Evolutionary conservation across 2,329 filamentous ascomycete species (phyloP).

Genomic region (Cordyceps pruinosa): DNA sequence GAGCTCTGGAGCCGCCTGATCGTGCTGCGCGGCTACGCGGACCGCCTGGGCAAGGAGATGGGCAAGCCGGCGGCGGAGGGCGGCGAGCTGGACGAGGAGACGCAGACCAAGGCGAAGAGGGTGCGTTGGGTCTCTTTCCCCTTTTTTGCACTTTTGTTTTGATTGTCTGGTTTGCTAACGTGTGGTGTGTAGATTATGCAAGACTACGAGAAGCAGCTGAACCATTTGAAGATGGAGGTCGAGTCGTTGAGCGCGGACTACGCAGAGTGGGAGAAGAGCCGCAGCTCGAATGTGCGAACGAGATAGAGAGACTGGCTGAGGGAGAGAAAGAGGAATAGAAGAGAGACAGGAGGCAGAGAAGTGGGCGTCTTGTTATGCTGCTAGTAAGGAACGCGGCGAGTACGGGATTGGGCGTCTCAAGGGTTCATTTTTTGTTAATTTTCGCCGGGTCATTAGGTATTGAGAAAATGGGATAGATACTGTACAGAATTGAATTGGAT

Average conservation of each 20-base stretch:
- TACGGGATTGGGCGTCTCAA: constrained; percentile 4
- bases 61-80: constrained; percentile 56
- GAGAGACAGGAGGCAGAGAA: not conserved
- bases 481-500: not conserved
- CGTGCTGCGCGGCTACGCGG: constrained; percentile 64
- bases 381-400: not conserved
- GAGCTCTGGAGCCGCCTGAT: constrained; percentile 82
- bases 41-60: constrained; percentile 65
- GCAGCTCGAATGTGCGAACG: constrained; percentile 32
- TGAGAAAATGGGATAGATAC: constrained; percentile 3
- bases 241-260: constrained; percentile 55
- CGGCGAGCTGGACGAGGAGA: constrained; percentile 59
- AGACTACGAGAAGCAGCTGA: constrained; percentile 74
- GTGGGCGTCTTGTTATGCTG: not conserved
- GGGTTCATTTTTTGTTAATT: not conserved
- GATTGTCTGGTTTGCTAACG: not conserved
- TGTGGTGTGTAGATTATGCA: constrained; percentile 55
- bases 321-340: not conserved
- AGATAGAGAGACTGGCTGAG: constrained; percentile 10
- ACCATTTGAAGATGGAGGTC: constrained; percentile 66
- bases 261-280: constrained; percentile 47
- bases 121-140: constrained; percentile 40
- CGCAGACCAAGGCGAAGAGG: constrained; percentile 67
- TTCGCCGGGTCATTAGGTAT: not conserved
- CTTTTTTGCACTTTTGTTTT: not conserved